phyloP scores from a whole-genome alignment of 202 grass and related monocot genomes.

The Thinopyrum obtusiflorum region DNA sequence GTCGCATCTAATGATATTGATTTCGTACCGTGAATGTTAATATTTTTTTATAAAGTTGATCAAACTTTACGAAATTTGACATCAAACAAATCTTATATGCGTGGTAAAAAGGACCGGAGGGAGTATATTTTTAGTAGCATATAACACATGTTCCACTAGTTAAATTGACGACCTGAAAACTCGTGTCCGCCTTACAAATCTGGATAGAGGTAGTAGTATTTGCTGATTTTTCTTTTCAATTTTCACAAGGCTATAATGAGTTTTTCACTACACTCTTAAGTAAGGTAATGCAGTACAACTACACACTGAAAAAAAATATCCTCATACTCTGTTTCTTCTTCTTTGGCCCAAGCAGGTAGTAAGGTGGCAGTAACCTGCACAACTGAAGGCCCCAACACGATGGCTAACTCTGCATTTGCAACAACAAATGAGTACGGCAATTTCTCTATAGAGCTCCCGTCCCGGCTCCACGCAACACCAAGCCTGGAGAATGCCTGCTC shows the following conservation, averaged over 20 bases:
- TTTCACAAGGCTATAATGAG: neutral
- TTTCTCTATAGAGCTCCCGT: slow-evolving; percentile 74
- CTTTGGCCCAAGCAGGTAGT: slow-evolving; percentile 34
- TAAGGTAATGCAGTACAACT: neutral
- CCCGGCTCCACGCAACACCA: slow-evolving; percentile 72
- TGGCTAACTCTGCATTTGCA: slow-evolving; percentile 28
- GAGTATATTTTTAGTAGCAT: neutral
- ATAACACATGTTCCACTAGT: neutral
- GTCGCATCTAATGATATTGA: too few relatives aligned
- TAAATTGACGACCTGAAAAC: neutral
- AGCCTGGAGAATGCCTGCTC: slow-evolving; percentile 57
- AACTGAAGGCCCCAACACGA: slow-evolving; percentile 20
- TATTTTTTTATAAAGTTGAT: too few relatives aligned
- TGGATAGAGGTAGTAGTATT: neutral
- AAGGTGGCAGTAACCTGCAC: slow-evolving; percentile 58
- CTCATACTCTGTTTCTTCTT: neutral
- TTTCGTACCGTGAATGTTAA: too few relatives aligned
- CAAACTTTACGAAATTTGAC: too few relatives aligned
- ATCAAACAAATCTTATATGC: too few relatives aligned
- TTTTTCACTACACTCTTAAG: neutral
- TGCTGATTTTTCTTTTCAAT: neutral
- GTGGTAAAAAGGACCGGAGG: too few relatives aligned
- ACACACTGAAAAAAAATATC: neutral
- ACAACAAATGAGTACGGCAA: slow-evolving; percentile 67
- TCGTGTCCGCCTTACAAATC: neutral